These are phyloP conservation scores for Inga leiocalycina DNA, from an alignment of 306 rosid species.

Conservation along the genomic window DNA sequence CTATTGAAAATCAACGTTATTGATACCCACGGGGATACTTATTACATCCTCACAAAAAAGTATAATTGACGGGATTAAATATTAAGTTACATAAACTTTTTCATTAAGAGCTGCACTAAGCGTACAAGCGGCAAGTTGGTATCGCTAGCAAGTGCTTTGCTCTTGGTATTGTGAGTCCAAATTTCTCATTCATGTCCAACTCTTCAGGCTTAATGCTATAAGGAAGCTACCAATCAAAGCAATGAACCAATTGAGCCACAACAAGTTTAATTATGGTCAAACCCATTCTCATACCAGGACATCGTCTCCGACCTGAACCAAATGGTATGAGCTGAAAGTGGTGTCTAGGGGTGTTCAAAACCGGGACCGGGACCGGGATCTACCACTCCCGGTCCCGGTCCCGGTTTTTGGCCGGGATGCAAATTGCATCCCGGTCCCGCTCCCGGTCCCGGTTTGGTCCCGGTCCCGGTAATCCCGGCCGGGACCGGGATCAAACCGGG, in stretches of 20 bases:
- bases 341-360: no score
- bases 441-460: no score
- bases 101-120: neutral
- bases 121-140: conserved; percentile 10
- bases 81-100: neutral
- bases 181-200: conserved; percentile 26
- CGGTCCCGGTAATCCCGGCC: no score
- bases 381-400: no score
- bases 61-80: neutral
- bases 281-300: conserved; percentile 38
- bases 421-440: no score
- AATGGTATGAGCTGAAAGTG: conserved; percentile 32
- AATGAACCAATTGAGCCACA: conserved; percentile 34
- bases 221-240: conserved; percentile 39
- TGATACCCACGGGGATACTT: neutral
- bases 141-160: conserved; percentile 29
- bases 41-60: neutral
- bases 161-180: conserved; percentile 31
- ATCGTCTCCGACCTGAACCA: conserved; percentile 34
- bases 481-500: no score
- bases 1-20: no score
- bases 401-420: no score
- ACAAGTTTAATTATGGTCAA: neutral
- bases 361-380: no score
- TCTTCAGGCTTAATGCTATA: neutral